Base-by-base conservation (phyloP, 2,329 filamentous ascomycete species). In the Fusarium marasasianum region DNA sequence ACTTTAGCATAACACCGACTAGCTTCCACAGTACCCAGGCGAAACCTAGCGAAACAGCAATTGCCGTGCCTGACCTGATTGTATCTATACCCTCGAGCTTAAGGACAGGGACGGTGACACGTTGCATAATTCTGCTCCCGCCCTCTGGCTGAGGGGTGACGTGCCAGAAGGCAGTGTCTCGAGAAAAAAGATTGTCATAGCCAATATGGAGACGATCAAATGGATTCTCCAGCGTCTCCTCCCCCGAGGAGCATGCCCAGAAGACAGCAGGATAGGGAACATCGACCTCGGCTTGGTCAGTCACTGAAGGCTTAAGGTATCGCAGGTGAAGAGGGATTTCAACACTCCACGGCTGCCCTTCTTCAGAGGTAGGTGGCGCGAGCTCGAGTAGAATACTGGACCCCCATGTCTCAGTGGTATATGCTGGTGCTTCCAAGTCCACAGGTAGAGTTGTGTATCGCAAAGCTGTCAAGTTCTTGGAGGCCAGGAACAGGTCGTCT, bases 391-490 rank as follows among this genome's bases (percentile, higher is more conserved):
- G 87, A 22, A 94, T 86, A 22, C 88, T 90, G 1, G 93, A 95
- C 10, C 96, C 96, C 96, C 96, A 98, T 38, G 87, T 82, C 12
- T 87, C 80, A 37, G 94, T 88, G 4, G 91, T 90, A 85, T 97
- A 98, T 77, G 92, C 92, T 3, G 96, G 96, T 1, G 94, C 95
- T 84, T 98, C 96, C 60, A 98, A 91, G 76, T 98, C 95, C 12
- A 95, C 93, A 26, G 94, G 93, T 18, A 93, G 89, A 33, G 91
- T 91, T 20, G 94, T 88, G 72, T 92, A 90, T 50, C 88, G 91
- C 45, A 97, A 84, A 5, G 89, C 85, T 6, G 87, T 86, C 26
- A 98, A 87, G 79, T 97, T 94, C 78, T 97, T 94, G 2, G 94
- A 95, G 8, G 90, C 82, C 37, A 97, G 87, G 83, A 97, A 96